These are phyloP conservation scores for Apophysomyces trapeziformis DNA, from an alignment of 371 early-diverging fungal genomes.

Conservation along the genomic window DNA sequence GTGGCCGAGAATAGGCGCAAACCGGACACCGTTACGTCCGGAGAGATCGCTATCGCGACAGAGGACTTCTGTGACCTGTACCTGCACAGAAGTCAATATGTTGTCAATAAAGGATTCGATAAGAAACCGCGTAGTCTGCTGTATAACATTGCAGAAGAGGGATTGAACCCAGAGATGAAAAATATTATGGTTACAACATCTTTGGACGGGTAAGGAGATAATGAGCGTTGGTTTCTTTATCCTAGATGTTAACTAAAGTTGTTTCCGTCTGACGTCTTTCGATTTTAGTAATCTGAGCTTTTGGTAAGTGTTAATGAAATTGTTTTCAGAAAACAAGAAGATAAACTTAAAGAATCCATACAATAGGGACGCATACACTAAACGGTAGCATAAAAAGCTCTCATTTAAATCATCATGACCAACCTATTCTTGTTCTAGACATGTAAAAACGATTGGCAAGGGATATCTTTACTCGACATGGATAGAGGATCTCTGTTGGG, in stretches of 20 bases:
- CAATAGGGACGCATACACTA: constrained; percentile 23
- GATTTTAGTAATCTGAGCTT: constrained; percentile 32
- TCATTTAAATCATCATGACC: background rate
- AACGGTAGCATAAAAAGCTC: constrained; percentile 14
- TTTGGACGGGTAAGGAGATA: constrained; percentile 28
- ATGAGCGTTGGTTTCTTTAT: background rate
- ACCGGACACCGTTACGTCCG: background rate
- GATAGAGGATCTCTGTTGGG: constrained; percentile 47
- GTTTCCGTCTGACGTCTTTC: background rate
- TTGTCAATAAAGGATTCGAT: constrained; percentile 8
- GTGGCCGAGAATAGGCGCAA: background rate
- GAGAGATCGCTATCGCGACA: constrained; percentile 8
- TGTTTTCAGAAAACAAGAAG: too few species aligned
- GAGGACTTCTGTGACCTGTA: constrained; percentile 22
- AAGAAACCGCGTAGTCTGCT: constrained; percentile 42
- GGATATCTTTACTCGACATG: constrained; percentile 28
- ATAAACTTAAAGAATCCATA: too few species aligned
- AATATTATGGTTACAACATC: constrained; percentile 39
- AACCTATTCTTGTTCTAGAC: constrained; percentile 5
- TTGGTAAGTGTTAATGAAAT: constrained; percentile 27
- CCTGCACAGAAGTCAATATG: constrained; percentile 16
- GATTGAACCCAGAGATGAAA: constrained; percentile 12
- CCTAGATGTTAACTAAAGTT: background rate
- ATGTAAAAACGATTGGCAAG: constrained; percentile 30
- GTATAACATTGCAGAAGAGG: constrained; percentile 27